Evolutionary conservation across 768 basidiomycete genomes (phyloP), one percentile per base, ranked within the genome.

Genomic region (Kwoniella botswanensis): DNA sequence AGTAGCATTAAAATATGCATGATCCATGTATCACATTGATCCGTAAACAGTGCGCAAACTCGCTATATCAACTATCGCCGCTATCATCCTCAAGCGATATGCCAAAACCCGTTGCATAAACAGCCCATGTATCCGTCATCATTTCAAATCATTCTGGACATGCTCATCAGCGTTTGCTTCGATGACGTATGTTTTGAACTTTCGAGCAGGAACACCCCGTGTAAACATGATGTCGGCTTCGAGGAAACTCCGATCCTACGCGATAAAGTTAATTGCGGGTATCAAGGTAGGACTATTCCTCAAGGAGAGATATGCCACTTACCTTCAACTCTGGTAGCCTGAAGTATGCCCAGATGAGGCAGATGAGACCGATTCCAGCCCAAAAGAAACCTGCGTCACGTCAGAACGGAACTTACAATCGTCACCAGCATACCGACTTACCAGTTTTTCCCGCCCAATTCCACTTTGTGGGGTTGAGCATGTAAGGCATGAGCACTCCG

Each of bases 191-290:
- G 42, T 67, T 24, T 44, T 58, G 68, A 82, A 84, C 43, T 79
- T 67, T 41, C 83, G 71, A 5, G 83, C 81, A 3, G 76, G 61
- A 17, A 82, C 62, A 26, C 71, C 70, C 6, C 77, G 72, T 59
- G 73, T 74, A 72, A 83, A 84, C 67, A 84, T 53, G 63, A 83
- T 82, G 64, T 84, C 83, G 42, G 80, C 68, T 29, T 82, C 79
- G 12, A 63, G 29, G 66, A 68, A 68, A 41, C 63, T 65, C 46
- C 63, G 67, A 13, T 64, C 58, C 68, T 70, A 29, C 21, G n/a
- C 35, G 35, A 35, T 35, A 35, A 35, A 35, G 35, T 35, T 35
- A 35, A 35, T 35, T 35, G 35, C 6, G 35, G 35, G 35, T 35
- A 7, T 35, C 35, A 35, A 35, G 35, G 35, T 35, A 35, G 35